phyloP scores from a whole-genome alignment of 495 filamentous ascomycete genomes.

The Podospora sp. region DNA sequence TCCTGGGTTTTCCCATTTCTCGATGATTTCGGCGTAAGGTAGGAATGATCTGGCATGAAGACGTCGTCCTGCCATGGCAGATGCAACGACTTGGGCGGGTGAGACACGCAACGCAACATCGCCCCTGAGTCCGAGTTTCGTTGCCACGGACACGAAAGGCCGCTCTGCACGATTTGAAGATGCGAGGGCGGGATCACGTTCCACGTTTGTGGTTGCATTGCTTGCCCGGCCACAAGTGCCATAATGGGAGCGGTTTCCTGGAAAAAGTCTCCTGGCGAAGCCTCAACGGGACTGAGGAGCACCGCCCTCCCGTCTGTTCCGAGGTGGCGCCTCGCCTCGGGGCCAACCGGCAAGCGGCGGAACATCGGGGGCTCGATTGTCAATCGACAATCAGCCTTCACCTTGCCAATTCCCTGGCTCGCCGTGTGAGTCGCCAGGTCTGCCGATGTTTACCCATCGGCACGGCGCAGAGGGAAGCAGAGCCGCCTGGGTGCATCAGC shows the following conservation, averaged over 20 bases:
- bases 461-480: constrained; percentile 15
- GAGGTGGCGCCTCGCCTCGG: background rate
- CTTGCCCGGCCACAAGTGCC: background rate
- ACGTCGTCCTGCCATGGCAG: background rate
- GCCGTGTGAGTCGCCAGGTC: constrained; percentile 32
- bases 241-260: background rate
- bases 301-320: constrained; percentile 20
- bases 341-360: constrained; percentile 16
- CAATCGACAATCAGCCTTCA: constrained; percentile 2
- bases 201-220: background rate
- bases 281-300: constrained; percentile 2
- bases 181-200: background rate
- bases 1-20: background rate
- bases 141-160: background rate
- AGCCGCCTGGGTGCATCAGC: constrained; percentile 16
- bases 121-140: background rate
- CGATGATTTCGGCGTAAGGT: background rate
- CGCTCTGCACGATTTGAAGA: background rate
- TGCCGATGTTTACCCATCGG: constrained; percentile 32
- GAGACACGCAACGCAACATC: background rate
- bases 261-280: constrained; percentile 15
- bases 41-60: background rate
- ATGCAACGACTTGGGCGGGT: background rate
- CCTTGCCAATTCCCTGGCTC: constrained; percentile 5
- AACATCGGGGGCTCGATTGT: constrained; percentile 4